Conservation (phyloP, 352 stramenopile species). For the Globisporangium polare region DNA sequence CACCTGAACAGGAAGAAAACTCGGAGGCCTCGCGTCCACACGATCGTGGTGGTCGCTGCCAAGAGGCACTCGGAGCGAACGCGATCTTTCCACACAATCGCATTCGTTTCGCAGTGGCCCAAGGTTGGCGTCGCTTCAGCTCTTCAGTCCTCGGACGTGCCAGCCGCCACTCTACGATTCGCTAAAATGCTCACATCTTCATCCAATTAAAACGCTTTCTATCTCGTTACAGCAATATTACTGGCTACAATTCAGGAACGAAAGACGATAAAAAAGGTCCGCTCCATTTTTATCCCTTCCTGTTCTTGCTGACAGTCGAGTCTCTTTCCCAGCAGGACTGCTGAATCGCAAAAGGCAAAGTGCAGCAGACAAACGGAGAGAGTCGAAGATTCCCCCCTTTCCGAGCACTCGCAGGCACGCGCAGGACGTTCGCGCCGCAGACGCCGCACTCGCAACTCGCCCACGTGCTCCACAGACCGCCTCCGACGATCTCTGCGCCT, state of each 20-base stretch:
- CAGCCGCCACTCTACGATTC: not conserved
- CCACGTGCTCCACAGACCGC: not conserved
- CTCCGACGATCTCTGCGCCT: not conserved
- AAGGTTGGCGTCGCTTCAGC: not conserved
- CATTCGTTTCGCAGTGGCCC: not conserved
- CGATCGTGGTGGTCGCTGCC: not conserved
- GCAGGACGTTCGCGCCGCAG: not conserved
- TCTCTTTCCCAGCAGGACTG: not conserved
- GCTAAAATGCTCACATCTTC: not conserved
- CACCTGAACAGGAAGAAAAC: too few relatives aligned
- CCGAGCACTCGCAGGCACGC: not conserved
- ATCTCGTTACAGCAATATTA: too few relatives aligned
- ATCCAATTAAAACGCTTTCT: not conserved
- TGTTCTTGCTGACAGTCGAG: slow-evolving; percentile 7
- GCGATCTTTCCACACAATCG: slow-evolving; percentile 8
- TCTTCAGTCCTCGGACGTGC: not conserved
- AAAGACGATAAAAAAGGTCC: not conserved
- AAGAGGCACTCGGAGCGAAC: not conserved
- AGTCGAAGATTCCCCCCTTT: slow-evolving; percentile 12
- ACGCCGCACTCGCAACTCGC: not conserved
- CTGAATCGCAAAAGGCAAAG: slow-evolving; percentile 8
- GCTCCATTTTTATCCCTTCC: not conserved
- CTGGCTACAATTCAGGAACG: not conserved
- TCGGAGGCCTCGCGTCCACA: not conserved
- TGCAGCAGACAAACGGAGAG: not conserved